Evolutionary conservation across 495 filamentous ascomycete species (phyloP).

Genomic region (Aspergillus incahuasiensis): DNA sequence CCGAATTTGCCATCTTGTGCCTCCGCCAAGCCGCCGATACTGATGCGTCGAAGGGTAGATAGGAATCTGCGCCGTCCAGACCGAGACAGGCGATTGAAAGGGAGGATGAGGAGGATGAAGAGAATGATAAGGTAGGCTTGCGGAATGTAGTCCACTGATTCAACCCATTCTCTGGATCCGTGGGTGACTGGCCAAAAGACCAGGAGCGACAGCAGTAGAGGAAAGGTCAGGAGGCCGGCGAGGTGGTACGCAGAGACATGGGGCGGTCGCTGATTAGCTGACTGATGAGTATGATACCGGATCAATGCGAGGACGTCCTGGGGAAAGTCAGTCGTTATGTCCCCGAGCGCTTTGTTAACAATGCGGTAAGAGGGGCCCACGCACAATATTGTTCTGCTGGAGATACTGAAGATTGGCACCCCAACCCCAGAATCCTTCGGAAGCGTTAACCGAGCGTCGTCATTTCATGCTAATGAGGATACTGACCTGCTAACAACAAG

Average conservation of each 20-base stretch:
- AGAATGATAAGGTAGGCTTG: conserved; percentile 72
- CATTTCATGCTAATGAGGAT: not conserved
- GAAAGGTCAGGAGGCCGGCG: conserved; percentile 65
- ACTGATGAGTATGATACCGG: conserved; percentile 66
- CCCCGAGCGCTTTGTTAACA: not conserved
- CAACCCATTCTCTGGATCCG: conserved; percentile 60
- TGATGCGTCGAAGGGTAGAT: conserved; percentile 63
- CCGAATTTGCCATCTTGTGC: conserved; percentile 83
- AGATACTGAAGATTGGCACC: conserved; percentile 82
- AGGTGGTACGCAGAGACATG: conserved; percentile 79
- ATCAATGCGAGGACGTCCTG: conserved; percentile 76
- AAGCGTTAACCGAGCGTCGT: conserved; percentile 9
- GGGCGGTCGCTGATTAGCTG: conserved; percentile 61
- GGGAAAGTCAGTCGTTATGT: conserved; percentile 16
- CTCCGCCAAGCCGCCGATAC: conserved; percentile 75
- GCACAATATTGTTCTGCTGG: conserved; percentile 63
- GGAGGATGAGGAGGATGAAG: conserved; percentile 63
- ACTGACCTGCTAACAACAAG: conserved; percentile 70
- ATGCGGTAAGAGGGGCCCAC: conserved; percentile 19
- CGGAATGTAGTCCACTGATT: conserved; percentile 73
- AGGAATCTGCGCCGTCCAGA: conserved; percentile 74
- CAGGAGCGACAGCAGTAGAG: conserved; percentile 63
- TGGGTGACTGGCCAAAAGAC: conserved; percentile 80
- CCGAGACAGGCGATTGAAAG: conserved; percentile 64
- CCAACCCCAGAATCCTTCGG: conserved; percentile 79